Conservation (phyloP, 2,329 filamentous ascomycete genomes). For the Penicillium paneum region DNA sequence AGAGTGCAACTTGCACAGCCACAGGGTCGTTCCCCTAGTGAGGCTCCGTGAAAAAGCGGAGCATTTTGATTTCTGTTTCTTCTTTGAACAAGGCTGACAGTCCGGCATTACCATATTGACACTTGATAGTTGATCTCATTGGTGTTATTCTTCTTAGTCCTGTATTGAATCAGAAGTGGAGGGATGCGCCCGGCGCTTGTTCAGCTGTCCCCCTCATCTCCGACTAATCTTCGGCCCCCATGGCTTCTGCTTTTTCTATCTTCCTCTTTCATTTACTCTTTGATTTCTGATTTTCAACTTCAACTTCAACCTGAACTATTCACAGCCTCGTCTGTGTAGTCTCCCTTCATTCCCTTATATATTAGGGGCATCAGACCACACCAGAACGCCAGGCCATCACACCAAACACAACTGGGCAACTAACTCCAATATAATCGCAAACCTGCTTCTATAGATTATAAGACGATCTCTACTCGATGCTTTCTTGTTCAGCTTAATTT, state of each 20-base stretch:
- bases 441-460: not conserved
- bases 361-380: not conserved
- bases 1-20: not conserved
- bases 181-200: slow-evolving; percentile 12
- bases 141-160: not conserved
- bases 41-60: slow-evolving; percentile 1
- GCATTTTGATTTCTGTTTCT: not conserved
- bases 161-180: not conserved
- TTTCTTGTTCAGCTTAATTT: not conserved
- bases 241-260: not conserved
- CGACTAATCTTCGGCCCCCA: slow-evolving; percentile 9
- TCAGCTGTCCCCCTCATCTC: slow-evolving; percentile 9
- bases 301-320: not conserved
- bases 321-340: not conserved
- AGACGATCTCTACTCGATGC: not conserved
- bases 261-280: not conserved
- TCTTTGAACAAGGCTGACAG: slow-evolving; percentile 2
- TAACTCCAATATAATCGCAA: not conserved
- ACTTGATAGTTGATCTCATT: not conserved
- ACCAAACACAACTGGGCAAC: not conserved
- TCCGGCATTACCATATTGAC: not conserved
- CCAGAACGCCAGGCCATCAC: not conserved
- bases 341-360: not conserved
- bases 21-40: not conserved
- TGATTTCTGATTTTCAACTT: not conserved